Base-by-base conservation (phyloP, 73 alveolate genomes). In the Tetrahymena malaccensis region DNA sequence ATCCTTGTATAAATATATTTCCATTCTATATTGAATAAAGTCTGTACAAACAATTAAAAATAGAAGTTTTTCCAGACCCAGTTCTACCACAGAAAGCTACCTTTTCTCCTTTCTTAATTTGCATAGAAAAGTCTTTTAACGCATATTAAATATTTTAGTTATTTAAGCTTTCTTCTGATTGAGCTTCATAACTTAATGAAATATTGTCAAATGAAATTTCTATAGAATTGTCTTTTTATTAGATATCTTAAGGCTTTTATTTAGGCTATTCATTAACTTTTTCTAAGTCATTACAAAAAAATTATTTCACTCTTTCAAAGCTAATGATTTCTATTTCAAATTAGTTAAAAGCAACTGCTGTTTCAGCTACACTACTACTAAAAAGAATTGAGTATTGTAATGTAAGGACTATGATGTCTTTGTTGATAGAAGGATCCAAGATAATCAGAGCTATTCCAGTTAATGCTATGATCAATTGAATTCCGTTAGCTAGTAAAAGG, bases 61-160 rank as follows among this genome's bases (percentile, higher is more conserved):
- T 96, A 34, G 99, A 97, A 57, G 98, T 96, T 95, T 98, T 98
- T 1, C 99, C 99, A 94, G 99, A 94, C 34, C 99, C 99, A 10
- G 99, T 98, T 94, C 99, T 98, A 1, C 99, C 99, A 31, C 97
- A 98, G 40, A 98, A 96, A 25, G 99, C 99, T 34, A 97, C 94
- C 96, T 97, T 98, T 93, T 95, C 97, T 50, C 97, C 97, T 95
- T 50, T 85, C 93, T 95, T 95, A 89, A 95, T 89, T 35, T 38
- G 25, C 0, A 95, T 31, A 15, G 95, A 21, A 95, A 95, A 95
- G 25, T 95, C 50, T 50, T 89, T 85, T 33, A 95, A 43, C 1
- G 97, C 97, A 44, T 89, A 95, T 35, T 95, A 85, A 15, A 35
- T 93, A 93, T 21, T 43, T 93, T 83, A 11, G 19, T 93, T 37